These are phyloP conservation scores for Macrophomina tecta DNA, from an alignment of 2,329 filamentous ascomycete genomes.

Conservation along the genomic window DNA sequence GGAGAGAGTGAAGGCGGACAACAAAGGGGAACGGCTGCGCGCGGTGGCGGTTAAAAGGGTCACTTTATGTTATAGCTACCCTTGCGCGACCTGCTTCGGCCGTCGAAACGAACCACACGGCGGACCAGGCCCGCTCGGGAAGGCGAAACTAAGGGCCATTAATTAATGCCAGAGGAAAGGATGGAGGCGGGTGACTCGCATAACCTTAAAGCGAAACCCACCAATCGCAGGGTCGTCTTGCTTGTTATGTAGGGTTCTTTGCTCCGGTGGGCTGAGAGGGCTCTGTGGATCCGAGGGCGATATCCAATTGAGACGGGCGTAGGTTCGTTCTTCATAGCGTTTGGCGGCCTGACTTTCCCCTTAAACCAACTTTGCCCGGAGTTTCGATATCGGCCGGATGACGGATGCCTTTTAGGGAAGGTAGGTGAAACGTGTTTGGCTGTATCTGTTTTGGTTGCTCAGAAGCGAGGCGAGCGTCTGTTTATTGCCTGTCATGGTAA, in stretches of 20 bases:
- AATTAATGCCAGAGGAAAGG: neutral
- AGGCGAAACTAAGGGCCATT: neutral
- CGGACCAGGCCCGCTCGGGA: neutral
- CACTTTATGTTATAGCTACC: neutral
- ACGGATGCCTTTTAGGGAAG: conserved; percentile 6
- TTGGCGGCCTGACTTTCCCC: neutral
- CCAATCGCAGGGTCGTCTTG: neutral
- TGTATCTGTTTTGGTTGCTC: neutral
- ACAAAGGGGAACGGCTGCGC: neutral
- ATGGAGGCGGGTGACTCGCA: neutral
- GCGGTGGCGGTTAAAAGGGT: neutral
- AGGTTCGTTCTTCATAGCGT: neutral
- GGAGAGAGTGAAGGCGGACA: conserved; percentile 26
- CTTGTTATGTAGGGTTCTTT: neutral
- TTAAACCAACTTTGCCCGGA: neutral
- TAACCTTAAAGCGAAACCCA: conserved; percentile 13
- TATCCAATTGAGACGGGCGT: neutral
- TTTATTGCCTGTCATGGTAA: neutral
- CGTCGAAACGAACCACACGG: conserved; percentile 17
- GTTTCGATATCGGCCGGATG: conserved; percentile 5
- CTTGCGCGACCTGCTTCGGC: neutral
- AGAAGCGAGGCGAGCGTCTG: neutral
- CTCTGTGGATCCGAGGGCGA: neutral
- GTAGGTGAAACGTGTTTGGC: conserved; percentile 8
- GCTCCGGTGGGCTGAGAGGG: neutral